Conservation (phyloP, 2,329 filamentous ascomycete species). For the Sordariomycetes sp. region DNA sequence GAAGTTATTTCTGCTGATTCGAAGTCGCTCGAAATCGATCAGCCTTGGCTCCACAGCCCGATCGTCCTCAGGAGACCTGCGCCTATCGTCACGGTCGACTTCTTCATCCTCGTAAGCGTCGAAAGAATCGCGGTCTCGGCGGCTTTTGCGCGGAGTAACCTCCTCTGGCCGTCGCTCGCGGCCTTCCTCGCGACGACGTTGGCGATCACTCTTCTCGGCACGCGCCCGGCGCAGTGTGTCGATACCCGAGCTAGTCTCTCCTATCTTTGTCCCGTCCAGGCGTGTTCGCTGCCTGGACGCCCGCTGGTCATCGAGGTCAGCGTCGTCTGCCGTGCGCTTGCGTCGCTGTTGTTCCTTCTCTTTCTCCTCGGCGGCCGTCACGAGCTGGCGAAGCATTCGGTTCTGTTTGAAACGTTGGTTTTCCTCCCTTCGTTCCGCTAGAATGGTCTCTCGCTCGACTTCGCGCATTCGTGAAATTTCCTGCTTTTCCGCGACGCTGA, state of each 20-base stretch:
- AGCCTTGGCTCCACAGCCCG: slow-evolving; percentile 54
- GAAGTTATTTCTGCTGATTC: slow-evolving; percentile 78
- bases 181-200: slow-evolving; percentile 52
- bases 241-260: slow-evolving; percentile 35
- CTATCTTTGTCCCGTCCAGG: slow-evolving; percentile 10
- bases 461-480: slow-evolving; percentile 81
- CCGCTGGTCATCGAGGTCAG: slow-evolving; percentile 67
- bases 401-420: slow-evolving; percentile 77
- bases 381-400: slow-evolving; percentile 66
- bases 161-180: slow-evolving; percentile 35
- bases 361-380: slow-evolving; percentile 55
- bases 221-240: slow-evolving; percentile 55
- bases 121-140: slow-evolving; percentile 21
- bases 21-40: slow-evolving; percentile 72
- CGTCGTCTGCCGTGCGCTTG: slow-evolving; percentile 69
- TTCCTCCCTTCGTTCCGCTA: slow-evolving; percentile 78
- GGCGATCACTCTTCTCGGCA: slow-evolving; percentile 54
- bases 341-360: slow-evolving; percentile 46
- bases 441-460: slow-evolving; percentile 79
- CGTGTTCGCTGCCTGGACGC: slow-evolving; percentile 56
- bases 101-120: slow-evolving; percentile 58
- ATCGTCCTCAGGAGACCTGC: slow-evolving; percentile 42
- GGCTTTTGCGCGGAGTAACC: slow-evolving; percentile 22
- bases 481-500: slow-evolving; percentile 60
- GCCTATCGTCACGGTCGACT: slow-evolving; percentile 70